Conservation (phyloP, 2,329 filamentous ascomycete genomes). For the Apiospora aurea region DNA sequence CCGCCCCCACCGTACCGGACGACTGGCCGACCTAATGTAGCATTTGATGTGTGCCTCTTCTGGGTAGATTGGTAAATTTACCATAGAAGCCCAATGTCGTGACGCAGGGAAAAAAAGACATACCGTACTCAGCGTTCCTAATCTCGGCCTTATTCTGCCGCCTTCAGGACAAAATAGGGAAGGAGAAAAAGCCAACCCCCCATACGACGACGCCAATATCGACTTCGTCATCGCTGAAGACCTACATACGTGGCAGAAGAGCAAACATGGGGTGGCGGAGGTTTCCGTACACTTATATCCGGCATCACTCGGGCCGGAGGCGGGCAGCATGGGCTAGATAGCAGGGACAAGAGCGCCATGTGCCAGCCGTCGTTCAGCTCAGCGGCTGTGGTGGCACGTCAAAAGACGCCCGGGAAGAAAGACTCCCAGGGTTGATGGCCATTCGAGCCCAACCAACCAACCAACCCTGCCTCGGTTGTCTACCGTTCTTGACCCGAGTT, state of each 20-base stretch:
- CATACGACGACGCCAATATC: not conserved
- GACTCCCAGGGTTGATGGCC: not conserved
- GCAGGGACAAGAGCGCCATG: not conserved
- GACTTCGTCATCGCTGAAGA: not conserved
- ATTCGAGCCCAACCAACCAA: not conserved
- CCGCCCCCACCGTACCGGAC: not conserved
- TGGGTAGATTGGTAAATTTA: not conserved
- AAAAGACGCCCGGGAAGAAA: not conserved
- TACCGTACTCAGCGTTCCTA: not conserved
- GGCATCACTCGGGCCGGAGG: not conserved
- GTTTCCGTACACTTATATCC: not conserved
- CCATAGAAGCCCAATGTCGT: not conserved
- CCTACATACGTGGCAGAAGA: too few species aligned
- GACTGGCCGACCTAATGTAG: not conserved
- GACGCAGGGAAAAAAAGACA: not conserved
- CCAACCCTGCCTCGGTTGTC: not conserved
- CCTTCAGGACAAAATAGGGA: not conserved
- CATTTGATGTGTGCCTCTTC: not conserved
- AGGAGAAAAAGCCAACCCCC: not conserved
- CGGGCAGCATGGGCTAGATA: not conserved
- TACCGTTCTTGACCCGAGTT: not conserved
- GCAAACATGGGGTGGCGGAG: not conserved
- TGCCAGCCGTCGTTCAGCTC: not conserved
- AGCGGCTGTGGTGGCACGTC: constrained; percentile 2
- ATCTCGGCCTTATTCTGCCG: constrained; percentile 1